phyloP scores from a whole-genome alignment of 306 rosid species.

The Glycine latifolia region DNA sequence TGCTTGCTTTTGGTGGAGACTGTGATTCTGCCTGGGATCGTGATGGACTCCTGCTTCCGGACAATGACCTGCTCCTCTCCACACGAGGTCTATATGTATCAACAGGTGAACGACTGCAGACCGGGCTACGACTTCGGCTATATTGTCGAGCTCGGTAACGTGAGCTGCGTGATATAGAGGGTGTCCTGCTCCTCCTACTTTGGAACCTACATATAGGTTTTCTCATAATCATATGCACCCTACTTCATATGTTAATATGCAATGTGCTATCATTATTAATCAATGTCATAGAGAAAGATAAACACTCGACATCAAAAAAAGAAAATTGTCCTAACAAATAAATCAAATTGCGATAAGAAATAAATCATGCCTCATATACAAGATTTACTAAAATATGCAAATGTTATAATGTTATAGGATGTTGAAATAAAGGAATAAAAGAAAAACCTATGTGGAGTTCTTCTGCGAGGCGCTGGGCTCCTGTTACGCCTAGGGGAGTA shows the following conservation, averaged over 20 bases:
- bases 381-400: background rate
- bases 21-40: slow-evolving; percentile 64
- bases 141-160: slow-evolving; percentile 62
- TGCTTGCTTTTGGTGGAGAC: slow-evolving; percentile 60
- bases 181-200: slow-evolving; percentile 85
- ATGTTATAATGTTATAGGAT: background rate
- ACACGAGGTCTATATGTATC: slow-evolving; percentile 55
- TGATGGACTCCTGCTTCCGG: slow-evolving; percentile 62
- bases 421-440: background rate
- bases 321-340: too few species aligned
- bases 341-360: background rate
- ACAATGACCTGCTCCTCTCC: slow-evolving; percentile 57
- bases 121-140: slow-evolving; percentile 64
- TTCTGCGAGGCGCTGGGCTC: slow-evolving; percentile 83
- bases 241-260: too few species aligned
- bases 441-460: slow-evolving; percentile 83
- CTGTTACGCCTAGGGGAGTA: slow-evolving; percentile 90
- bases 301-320: too few species aligned
- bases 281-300: background rate
- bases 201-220: slow-evolving; percentile 64
- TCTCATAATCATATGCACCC: slow-evolving; percentile 15
- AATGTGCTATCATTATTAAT: background rate
- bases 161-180: slow-evolving; percentile 70
- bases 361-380: background rate
- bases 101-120: slow-evolving; percentile 67